Base-by-base conservation (phyloP, 345 rosid genomes). In the Anacardium occidentale region DNA sequence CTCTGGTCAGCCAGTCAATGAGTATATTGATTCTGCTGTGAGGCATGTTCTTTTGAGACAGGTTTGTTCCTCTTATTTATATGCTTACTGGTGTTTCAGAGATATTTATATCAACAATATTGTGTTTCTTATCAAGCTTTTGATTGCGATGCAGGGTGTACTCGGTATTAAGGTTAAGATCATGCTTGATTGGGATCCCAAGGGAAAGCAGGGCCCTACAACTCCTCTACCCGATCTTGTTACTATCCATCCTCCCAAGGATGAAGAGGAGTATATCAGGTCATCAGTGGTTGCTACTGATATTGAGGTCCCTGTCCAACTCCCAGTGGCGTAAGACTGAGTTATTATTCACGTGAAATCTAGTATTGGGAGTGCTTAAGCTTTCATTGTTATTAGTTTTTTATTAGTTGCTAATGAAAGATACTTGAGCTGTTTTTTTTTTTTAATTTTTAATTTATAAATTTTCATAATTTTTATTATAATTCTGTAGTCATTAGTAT, bases 131-230 rank as follows among this genome's bases (percentile, higher is more conserved):
- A 60, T 60, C 18, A 51, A 62, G 21, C 18, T 44, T n/a, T 68
- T 29, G 63, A 58, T 52, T 55, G 51, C 67, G 15, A 14, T 21
- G 20, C 80, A 93, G 97, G 98, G 98, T 0, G 97, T 93, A 37
- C 91, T 91, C 18, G 98, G 97, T 9, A 87, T 93, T 75, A 93
- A 93, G 81, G 97, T 91, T 11, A 93, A 85, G 90, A 77, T 91
- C 22, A 93, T 93, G 97, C 90, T 93, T 8, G 93, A 87, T 55
- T 89, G 92, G 93, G 97, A 93, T 83, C 97, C 93, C 0, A 89
- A 85, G 86, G 98, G 98, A 26, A 91, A 82, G 82, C 76, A 64
- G 17, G 98, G 98, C 12, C 97, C 97, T 0, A 89, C 50, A 32
- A 86, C 91, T 3, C 95, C 98, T 10, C 72, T 91, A 17, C 97